phyloP scores from a whole-genome alignment of 2,329 filamentous ascomycete genomes.

The Aspergillus proliferans region DNA sequence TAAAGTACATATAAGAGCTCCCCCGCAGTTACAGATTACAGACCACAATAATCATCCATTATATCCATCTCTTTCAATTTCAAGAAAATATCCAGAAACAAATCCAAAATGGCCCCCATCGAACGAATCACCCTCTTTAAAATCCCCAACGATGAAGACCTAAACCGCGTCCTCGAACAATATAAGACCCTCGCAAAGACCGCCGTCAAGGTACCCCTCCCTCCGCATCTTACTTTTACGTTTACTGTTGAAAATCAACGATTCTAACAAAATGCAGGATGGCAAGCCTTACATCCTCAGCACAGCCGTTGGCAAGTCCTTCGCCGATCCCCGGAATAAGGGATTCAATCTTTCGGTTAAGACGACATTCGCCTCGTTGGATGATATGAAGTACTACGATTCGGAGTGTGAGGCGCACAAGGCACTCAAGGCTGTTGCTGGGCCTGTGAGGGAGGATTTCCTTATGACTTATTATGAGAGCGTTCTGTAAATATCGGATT shows the following conservation, averaged over 20 bases:
- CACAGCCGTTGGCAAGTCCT: conserved; percentile 49
- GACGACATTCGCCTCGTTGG: conserved; percentile 57
- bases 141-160: conserved; percentile 42
- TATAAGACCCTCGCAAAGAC: conserved; percentile 40
- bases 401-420: conserved; percentile 51
- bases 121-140: conserved; percentile 52
- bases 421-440: conserved; percentile 36
- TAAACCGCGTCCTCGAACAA: conserved; percentile 38
- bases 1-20: too few relatives aligned
- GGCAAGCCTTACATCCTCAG: conserved; percentile 64
- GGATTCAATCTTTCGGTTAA: conserved; percentile 61
- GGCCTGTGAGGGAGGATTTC: conserved; percentile 29
- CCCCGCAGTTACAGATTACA: too few relatives aligned
- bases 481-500: conserved; percentile 17
- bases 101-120: conserved; percentile 33
- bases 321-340: conserved; percentile 55
- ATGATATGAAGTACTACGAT: conserved; percentile 68
- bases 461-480: conserved; percentile 35
- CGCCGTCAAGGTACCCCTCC: conserved; percentile 36
- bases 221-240: neutral
- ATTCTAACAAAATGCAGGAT: conserved; percentile 43
- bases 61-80: neutral
- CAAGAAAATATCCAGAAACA: neutral
- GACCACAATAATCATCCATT: too few relatives aligned
- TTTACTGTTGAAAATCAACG: neutral